Evolutionary conservation across 441 rosid genomes (phyloP).

Genomic region (Biscutella laevigata): DNA sequence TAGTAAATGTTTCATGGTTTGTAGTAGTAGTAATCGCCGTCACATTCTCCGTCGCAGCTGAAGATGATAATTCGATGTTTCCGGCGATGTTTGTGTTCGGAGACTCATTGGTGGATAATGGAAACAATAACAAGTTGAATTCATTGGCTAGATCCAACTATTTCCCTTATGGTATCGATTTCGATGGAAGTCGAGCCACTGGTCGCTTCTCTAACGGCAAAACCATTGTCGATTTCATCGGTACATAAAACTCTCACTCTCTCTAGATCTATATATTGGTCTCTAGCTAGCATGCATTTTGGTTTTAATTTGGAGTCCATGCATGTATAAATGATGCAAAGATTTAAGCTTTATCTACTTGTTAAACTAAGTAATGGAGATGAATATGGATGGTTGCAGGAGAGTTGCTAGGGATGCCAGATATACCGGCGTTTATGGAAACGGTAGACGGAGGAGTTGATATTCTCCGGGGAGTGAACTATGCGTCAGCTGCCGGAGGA

Average conservation of each 20-base stretch:
- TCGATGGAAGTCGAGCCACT: slow-evolving; percentile 31
- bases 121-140: slow-evolving; percentile 48
- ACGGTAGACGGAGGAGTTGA: slow-evolving; percentile 44
- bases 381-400: slow-evolving; percentile 30
- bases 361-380: background rate
- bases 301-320: too few relatives aligned
- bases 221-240: slow-evolving; percentile 55
- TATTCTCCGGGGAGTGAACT: slow-evolving; percentile 60
- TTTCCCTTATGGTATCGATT: slow-evolving; percentile 55
- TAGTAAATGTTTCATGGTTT: background rate
- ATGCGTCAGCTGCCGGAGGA: slow-evolving; percentile 91
- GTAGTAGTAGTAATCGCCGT: background rate
- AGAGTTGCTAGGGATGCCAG: slow-evolving; percentile 49
- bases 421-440: slow-evolving; percentile 57
- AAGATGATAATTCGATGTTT: slow-evolving; percentile 10
- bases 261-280: background rate
- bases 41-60: background rate
- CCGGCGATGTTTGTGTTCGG: slow-evolving; percentile 62
- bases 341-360: too few relatives aligned
- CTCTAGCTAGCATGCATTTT: too few relatives aligned
- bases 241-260: slow-evolving; percentile 25
- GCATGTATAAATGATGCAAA: too few relatives aligned
- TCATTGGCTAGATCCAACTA: slow-evolving; percentile 48
- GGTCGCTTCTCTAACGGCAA: slow-evolving; percentile 53
- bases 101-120: slow-evolving; percentile 53